These are phyloP conservation scores for Lentinus brumalis DNA, from an alignment of 768 basidiomycete genomes.

Conservation along the genomic window DNA sequence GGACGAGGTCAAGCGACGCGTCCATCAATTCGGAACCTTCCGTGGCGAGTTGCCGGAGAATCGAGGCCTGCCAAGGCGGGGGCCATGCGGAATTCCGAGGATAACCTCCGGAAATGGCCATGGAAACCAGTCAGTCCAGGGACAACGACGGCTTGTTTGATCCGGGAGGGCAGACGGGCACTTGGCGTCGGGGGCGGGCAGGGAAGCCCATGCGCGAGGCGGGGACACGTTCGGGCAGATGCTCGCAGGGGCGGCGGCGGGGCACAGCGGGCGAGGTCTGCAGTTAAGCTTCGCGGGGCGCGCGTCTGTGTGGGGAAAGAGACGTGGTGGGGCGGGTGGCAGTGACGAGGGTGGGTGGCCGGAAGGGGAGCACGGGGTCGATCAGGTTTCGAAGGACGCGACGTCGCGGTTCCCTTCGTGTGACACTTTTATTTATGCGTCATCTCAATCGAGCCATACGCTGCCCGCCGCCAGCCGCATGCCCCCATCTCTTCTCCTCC, in stretches of 20 bases:
- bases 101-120: too few species aligned
- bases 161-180: neutral
- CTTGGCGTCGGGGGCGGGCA: neutral
- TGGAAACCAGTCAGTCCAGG: too few species aligned
- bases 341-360: slow-evolving; percentile 1
- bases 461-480: neutral
- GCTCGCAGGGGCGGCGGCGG: too few species aligned
- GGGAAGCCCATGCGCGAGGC: too few species aligned
- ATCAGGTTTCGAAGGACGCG: neutral
- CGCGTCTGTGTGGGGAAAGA: slow-evolving; percentile 13
- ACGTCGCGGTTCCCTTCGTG: neutral
- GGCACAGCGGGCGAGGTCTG: too few species aligned
- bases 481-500: neutral
- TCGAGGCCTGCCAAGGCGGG: too few species aligned
- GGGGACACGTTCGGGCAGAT: too few species aligned
- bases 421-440: neutral
- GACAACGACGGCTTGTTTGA: too few species aligned
- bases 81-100: too few species aligned
- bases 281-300: neutral
- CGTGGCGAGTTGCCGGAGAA: too few species aligned
- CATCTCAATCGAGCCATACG: neutral
- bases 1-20: neutral
- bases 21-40: too few species aligned
- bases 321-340: slow-evolving; percentile 10
- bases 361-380: neutral